These are phyloP conservation scores for Uronychia setigera DNA, from an alignment of 73 alveolate species.

Conservation along the genomic window DNA sequence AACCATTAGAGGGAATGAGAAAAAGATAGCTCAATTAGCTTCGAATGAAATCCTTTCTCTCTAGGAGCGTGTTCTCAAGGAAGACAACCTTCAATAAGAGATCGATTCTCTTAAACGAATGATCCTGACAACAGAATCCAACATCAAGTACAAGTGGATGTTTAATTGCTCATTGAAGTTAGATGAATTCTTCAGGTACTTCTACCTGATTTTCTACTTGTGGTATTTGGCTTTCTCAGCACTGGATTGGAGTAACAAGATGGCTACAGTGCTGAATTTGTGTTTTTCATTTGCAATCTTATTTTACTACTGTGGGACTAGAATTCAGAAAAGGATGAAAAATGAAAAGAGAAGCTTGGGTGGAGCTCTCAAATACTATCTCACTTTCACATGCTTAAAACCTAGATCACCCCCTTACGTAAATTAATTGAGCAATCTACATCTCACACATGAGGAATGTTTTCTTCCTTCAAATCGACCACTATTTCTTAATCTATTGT, in stretches of 20 bases:
- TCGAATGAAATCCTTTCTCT: neutral
- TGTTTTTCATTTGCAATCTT: too few relatives aligned
- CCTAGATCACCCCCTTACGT: too few relatives aligned
- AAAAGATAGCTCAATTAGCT: neutral
- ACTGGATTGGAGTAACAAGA: neutral
- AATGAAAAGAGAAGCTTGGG: too few relatives aligned
- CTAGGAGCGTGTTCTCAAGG: neutral
- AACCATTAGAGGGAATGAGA: neutral
- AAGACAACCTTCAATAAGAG: neutral
- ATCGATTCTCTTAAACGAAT: neutral
- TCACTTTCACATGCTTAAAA: too few relatives aligned
- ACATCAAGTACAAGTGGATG: neutral
- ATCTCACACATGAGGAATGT: too few relatives aligned
- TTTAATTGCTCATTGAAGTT: neutral
- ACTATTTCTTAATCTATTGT: too few relatives aligned
- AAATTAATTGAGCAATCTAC: too few relatives aligned
- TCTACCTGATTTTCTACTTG: slow-evolving; percentile 1
- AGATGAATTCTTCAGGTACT: neutral
- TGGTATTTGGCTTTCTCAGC: neutral
- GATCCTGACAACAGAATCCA: neutral
- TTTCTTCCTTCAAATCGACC: too few relatives aligned
- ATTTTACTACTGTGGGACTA: too few relatives aligned
- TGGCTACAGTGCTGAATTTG: too few relatives aligned
- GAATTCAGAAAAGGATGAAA: too few relatives aligned
- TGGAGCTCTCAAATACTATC: too few relatives aligned